Evolutionary conservation across 2,329 filamentous ascomycete genomes (phyloP), one percentile per base, ranked within the genome.

Genomic region (Furcasterigmium sp.): DNA sequence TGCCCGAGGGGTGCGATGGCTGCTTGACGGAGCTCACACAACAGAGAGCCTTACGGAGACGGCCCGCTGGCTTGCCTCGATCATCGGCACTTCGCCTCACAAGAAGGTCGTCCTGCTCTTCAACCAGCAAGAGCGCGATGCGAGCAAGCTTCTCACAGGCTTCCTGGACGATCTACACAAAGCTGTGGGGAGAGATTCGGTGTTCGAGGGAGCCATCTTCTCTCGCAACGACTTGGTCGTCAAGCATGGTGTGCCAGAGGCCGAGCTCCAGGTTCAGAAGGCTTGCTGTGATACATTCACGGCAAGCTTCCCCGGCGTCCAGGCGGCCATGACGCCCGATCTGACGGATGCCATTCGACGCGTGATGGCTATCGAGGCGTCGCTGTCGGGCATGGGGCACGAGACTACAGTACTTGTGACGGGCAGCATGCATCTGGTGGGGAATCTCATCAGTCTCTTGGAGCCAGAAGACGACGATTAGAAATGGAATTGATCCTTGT

Each of bases 101-200:
- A 57, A 59, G 8, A 41, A 51, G 20, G 63, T 69, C 36, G 69
- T 87, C 0, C 68, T 97, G 37, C 75, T 97, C 38, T 97, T 97
- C 72, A 96, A 96, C 63, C 91, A 96, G 63, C 89, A 95, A 58
- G 89, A 88, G 9, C 80, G 90, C 25, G 83, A 95, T 56, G 86
- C 87, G 5, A 66, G 70, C 4, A 69, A 76, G 14, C 73, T 94
- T 2, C 76, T 91, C 10, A 32, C 46, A 4, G 44, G 42, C 14
- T 50, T 50, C 18, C 23, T 50, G 3, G 66, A 65, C 25, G 74
- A 73, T 0, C 68, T 95, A 2, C 71, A 89, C 44, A 59, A 69
- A 9, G 79, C 78, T 3, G 67, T 87, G 10, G 39, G 41, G 56
- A 61, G 37, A 48, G 64, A 53, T 37, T 61, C 30, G 6, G 14